These are phyloP conservation scores for Tolypocladium cylindrosporum DNA, from an alignment of 2,329 filamentous ascomycete species.

Conservation along the genomic window DNA sequence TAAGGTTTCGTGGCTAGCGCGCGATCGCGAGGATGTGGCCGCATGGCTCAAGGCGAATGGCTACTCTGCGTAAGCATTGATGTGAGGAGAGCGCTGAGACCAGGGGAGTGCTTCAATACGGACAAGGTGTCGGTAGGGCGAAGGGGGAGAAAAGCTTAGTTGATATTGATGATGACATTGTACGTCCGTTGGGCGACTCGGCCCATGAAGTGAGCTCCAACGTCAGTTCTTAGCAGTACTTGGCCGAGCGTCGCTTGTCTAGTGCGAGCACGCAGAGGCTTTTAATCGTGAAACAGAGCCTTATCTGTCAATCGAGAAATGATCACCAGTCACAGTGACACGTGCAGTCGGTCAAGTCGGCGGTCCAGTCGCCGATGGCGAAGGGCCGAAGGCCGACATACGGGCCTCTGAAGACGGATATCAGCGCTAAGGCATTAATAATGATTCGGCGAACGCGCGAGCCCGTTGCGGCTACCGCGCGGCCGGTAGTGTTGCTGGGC, in stretches of 20 bases:
- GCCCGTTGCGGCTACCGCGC: background rate
- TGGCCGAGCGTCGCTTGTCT: too few relatives aligned
- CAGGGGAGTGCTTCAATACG: background rate
- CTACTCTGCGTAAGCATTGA: background rate
- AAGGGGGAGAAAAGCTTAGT: background rate
- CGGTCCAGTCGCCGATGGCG: background rate
- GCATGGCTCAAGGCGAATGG: conserved; percentile 14
- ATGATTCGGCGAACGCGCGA: background rate
- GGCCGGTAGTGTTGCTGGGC: background rate
- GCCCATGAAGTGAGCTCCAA: background rate
- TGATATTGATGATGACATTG: background rate
- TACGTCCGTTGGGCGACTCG: background rate
- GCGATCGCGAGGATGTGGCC: conserved; percentile 14
- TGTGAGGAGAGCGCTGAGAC: too few relatives aligned
- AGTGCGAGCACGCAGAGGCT: too few relatives aligned
- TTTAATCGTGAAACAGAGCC: too few relatives aligned
- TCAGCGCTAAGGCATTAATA: background rate
- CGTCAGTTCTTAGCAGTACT: too few relatives aligned
- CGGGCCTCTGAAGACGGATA: background rate
- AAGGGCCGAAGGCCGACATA: background rate
- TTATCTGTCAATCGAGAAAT: too few relatives aligned
- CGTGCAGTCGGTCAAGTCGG: background rate
- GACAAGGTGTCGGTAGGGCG: background rate
- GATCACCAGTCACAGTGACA: too few relatives aligned
- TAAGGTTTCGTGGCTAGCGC: conserved; percentile 40